Percentiles rank a stretch among this genome's conserved stretches.
Evolutionary conservation across 2,329 filamentous ascomycete species (phyloP).

Genomic region (Claviceps humidiphila): DNA sequence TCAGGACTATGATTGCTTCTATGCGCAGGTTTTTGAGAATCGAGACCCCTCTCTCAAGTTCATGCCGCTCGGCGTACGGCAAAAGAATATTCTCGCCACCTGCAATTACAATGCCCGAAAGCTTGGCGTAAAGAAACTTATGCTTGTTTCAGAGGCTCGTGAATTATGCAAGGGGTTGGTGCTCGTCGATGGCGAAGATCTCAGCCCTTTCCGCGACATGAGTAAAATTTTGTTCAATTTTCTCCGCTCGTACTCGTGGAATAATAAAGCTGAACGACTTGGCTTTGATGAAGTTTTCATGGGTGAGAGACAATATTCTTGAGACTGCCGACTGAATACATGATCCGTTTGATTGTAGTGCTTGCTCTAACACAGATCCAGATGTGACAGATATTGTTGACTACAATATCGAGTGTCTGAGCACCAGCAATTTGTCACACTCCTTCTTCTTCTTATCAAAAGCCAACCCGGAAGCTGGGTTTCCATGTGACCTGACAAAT

Average conservation of each 20-base stretch:
- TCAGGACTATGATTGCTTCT: slow-evolving; percentile 82
- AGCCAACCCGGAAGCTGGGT: slow-evolving; percentile 66
- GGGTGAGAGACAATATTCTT: slow-evolving; percentile 18
- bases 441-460: slow-evolving; percentile 72
- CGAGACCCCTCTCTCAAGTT: slow-evolving; percentile 60
- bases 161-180: slow-evolving; percentile 71
- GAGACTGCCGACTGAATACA: not conserved
- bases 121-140: slow-evolving; percentile 65
- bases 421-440: slow-evolving; percentile 44
- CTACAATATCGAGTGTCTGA: slow-evolving; percentile 65
- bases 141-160: slow-evolving; percentile 71
- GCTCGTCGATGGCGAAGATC: slow-evolving; percentile 74
- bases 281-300: slow-evolving; percentile 76
- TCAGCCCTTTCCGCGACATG: slow-evolving; percentile 71
- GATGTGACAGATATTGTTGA: slow-evolving; percentile 79
- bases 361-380: slow-evolving; percentile 18
- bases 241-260: slow-evolving; percentile 65
- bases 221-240: slow-evolving; percentile 71
- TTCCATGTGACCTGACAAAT: slow-evolving; percentile 58
- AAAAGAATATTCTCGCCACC: slow-evolving; percentile 86
- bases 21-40: slow-evolving; percentile 79
- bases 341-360: not conserved
- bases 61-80: slow-evolving; percentile 70
- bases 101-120: slow-evolving; percentile 86
- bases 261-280: slow-evolving; percentile 60